Percentiles rank a stretch among this genome's conserved stretches.
Conservation (phyloP, 768 basidiomycete species). For the Russula foetens region DNA sequence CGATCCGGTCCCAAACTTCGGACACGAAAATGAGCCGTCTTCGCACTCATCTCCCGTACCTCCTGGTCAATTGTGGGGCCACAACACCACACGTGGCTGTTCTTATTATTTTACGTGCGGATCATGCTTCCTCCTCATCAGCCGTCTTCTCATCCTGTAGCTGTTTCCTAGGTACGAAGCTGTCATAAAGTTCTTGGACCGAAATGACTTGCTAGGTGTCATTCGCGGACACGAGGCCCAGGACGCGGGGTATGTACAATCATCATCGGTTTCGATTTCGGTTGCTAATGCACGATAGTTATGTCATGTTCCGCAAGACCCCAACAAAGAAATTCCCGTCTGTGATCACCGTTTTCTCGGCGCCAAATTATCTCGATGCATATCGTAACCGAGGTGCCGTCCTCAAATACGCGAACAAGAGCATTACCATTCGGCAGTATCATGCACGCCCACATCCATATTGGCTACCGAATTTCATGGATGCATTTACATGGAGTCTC, state of each 20-base stretch:
- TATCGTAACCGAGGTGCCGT: slow-evolving; percentile 97
- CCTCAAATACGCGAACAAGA: slow-evolving; percentile 94
- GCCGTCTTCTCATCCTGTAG: not conserved
- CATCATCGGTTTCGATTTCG: not conserved
- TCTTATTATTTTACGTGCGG: slow-evolving; percentile 87
- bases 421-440: slow-evolving; percentile 75
- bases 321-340: slow-evolving; percentile 92
- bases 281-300: slow-evolving; percentile 35
- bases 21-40: slow-evolving; percentile 59
- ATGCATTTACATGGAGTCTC: slow-evolving; percentile 97
- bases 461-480: slow-evolving; percentile 99
- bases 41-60: slow-evolving; percentile 45
- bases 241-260: slow-evolving; percentile 69
- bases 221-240: slow-evolving; percentile 97
- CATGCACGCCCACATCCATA: slow-evolving; percentile 58
- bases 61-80: slow-evolving; percentile 54
- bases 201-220: slow-evolving; percentile 85
- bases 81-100: slow-evolving; percentile 85
- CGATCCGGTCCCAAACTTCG: slow-evolving; percentile 86
- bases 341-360: slow-evolving; percentile 96
- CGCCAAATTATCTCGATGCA: slow-evolving; percentile 93
- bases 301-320: slow-evolving; percentile 93
- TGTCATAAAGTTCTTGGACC: slow-evolving; percentile 87
- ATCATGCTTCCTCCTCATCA: slow-evolving; percentile 5
- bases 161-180: slow-evolving; percentile 67